Evolutionary conservation across 2,329 filamentous ascomycete genomes (phyloP).

Genomic region (Bipolaris victoriae): DNA sequence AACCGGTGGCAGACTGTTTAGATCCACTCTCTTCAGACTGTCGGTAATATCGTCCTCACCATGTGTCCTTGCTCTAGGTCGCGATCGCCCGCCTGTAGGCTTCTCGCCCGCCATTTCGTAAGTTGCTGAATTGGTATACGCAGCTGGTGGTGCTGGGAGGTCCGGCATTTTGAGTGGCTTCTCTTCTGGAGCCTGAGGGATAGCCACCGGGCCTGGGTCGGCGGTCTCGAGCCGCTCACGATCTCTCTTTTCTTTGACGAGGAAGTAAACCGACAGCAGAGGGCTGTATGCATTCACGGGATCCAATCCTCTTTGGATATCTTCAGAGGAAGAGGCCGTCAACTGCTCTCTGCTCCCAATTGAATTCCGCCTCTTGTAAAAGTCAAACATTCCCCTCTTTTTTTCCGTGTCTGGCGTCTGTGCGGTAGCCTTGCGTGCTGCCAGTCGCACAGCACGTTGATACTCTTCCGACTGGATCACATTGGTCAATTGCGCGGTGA

Average conservation of each 20-base stretch:
- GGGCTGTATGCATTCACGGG: slow-evolving; percentile 93
- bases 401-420: slow-evolving; percentile 68
- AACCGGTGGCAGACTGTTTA: slow-evolving; percentile 58
- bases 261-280: slow-evolving; percentile 89
- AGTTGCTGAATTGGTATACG: slow-evolving; percentile 82
- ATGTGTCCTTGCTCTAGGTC: slow-evolving; percentile 88
- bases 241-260: slow-evolving; percentile 93
- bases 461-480: slow-evolving; percentile 96
- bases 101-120: slow-evolving; percentile 92
- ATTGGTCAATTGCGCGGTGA: slow-evolving; percentile 79
- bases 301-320: slow-evolving; percentile 79
- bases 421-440: slow-evolving; percentile 68
- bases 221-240: slow-evolving; percentile 68
- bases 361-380: slow-evolving; percentile 94
- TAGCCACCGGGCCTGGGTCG: slow-evolving; percentile 64
- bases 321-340: slow-evolving; percentile 81
- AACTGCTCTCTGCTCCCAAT: slow-evolving; percentile 87
- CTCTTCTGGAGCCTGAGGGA: slow-evolving; percentile 64
- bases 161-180: slow-evolving; percentile 70
- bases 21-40: slow-evolving; percentile 69
- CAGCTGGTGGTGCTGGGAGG: slow-evolving; percentile 79
- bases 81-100: slow-evolving; percentile 79
- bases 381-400: slow-evolving; percentile 92
- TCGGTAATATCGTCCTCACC: slow-evolving; percentile 90
- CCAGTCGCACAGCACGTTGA: slow-evolving; percentile 77